Evolutionary conservation across 805 yeast genomes (phyloP).

Genomic region (Nakazawaea laoshanensis): DNA sequence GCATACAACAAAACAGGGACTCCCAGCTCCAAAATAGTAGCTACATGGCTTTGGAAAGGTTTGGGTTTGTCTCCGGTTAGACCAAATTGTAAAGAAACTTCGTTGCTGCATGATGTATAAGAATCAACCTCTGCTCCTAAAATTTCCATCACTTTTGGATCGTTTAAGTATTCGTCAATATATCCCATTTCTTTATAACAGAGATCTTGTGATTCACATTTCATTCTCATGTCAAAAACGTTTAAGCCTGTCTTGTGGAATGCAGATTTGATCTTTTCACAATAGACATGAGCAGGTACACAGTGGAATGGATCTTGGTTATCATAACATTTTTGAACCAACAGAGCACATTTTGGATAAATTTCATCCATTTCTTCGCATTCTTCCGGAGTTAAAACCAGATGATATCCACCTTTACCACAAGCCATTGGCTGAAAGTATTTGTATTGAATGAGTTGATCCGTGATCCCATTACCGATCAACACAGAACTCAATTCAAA

Average conservation of each 20-base stretch:
- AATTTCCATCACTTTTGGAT: slow-evolving; percentile 65
- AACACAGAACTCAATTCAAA: slow-evolving; percentile 68
- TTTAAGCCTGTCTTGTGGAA: slow-evolving; percentile 80
- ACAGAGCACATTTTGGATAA: slow-evolving; percentile 67
- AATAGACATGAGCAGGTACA: slow-evolving; percentile 84
- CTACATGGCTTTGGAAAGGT: slow-evolving; percentile 74
- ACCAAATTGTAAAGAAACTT: slow-evolving; percentile 69
- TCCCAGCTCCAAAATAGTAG: slow-evolving; percentile 59
- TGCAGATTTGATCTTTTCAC: slow-evolving; percentile 79
- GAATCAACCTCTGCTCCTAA: slow-evolving; percentile 84
- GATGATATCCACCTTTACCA: slow-evolving; percentile 76
- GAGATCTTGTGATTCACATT: slow-evolving; percentile 54
- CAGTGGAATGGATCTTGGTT: slow-evolving; percentile 69
- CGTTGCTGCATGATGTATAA: slow-evolving; percentile 70
- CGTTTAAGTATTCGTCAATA: slow-evolving; percentile 73
- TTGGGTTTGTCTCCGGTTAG: slow-evolving; percentile 88
- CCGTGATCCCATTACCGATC: slow-evolving; percentile 90
- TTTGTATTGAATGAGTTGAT: slow-evolving; percentile 70
- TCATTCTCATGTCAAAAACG: slow-evolving; percentile 79
- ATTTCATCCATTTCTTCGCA: slow-evolving; percentile 62
- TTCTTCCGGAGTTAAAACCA: slow-evolving; percentile 69
- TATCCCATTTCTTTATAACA: slow-evolving; percentile 74
- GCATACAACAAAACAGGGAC: slow-evolving; percentile 86
- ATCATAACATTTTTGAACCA: slow-evolving; percentile 73
- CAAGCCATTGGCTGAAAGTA: slow-evolving; percentile 91